Conservation (phyloP, 2,329 filamentous ascomycete genomes). For the Phaeosphaeria sp. region DNA sequence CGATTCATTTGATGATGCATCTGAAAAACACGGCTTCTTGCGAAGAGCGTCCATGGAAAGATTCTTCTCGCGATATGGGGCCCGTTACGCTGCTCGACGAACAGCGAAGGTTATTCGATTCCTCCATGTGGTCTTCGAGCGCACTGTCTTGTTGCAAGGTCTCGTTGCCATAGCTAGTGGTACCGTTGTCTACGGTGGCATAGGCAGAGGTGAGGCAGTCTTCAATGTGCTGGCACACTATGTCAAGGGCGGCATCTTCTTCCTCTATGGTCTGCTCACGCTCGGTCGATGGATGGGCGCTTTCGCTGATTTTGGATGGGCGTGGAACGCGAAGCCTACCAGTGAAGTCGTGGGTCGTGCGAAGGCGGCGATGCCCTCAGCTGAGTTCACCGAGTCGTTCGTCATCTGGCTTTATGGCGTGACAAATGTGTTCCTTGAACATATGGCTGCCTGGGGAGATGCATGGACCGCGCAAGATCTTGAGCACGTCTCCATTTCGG, state of each 20-base stretch:
- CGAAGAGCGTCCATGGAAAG: slow-evolving; percentile 55
- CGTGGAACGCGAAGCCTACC: slow-evolving; percentile 84
- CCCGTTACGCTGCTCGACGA: slow-evolving; percentile 60
- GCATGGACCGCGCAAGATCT: slow-evolving; percentile 81
- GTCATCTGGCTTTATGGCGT: slow-evolving; percentile 90
- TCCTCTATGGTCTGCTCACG: slow-evolving; percentile 88
- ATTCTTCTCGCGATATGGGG: slow-evolving; percentile 62
- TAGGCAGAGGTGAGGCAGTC: slow-evolving; percentile 76
- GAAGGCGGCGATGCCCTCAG: slow-evolving; percentile 70
- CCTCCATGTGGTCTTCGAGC: slow-evolving; percentile 73
- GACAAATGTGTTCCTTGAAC: slow-evolving; percentile 92
- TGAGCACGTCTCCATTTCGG: slow-evolving; percentile 90
- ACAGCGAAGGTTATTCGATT: slow-evolving; percentile 66
- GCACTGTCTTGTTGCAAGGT: slow-evolving; percentile 77
- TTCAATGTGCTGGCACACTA: slow-evolving; percentile 92
- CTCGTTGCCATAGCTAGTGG: slow-evolving; percentile 77
- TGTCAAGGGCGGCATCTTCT: slow-evolving; percentile 93
- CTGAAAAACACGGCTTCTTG: slow-evolving; percentile 56
- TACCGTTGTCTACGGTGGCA: slow-evolving; percentile 77
- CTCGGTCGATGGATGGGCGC: slow-evolving; percentile 89
- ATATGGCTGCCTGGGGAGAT: slow-evolving; percentile 74
- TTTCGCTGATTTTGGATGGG: slow-evolving; percentile 91
- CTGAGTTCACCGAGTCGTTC: slow-evolving; percentile 88
- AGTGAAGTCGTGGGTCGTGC: slow-evolving; percentile 65
- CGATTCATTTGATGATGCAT: slow-evolving; percentile 53